These are phyloP conservation scores for Naganishia liquefaciens DNA, from an alignment of 1,284 basidiomycete species.

Conservation along the genomic window DNA sequence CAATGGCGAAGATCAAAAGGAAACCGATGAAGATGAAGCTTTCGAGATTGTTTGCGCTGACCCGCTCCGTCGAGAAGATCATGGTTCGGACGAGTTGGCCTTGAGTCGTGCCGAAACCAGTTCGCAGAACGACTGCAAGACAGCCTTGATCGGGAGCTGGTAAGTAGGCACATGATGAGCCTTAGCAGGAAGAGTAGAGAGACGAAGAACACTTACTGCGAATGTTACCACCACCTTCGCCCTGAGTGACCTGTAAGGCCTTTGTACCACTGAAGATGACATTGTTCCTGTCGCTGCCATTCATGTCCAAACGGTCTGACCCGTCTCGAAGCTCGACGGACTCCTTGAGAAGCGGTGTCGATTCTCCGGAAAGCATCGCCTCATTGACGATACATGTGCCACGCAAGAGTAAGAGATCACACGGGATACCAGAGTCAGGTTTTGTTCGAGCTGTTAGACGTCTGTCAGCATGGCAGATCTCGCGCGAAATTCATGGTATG, in stretches of 20 bases:
- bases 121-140: slow-evolving; percentile 84
- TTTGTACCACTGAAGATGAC: slow-evolving; percentile 93
- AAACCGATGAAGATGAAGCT: slow-evolving; percentile 95
- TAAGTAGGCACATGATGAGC: background rate
- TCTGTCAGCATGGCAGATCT: background rate
- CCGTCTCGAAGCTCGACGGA: slow-evolving; percentile 80
- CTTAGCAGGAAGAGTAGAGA: background rate
- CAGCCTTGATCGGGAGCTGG: slow-evolving; percentile 84
- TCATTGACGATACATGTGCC: slow-evolving; percentile 95
- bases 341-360: slow-evolving; percentile 90
- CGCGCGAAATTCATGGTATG: no score
- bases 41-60: slow-evolving; percentile 90
- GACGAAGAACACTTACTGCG: slow-evolving; percentile 42
- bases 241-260: slow-evolving; percentile 72
- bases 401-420: slow-evolving; percentile 81
- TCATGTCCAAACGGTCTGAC: slow-evolving; percentile 74
- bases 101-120: slow-evolving; percentile 95
- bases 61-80: slow-evolving; percentile 93
- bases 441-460: slow-evolving; percentile 64
- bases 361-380: slow-evolving; percentile 96
- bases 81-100: slow-evolving; percentile 94
- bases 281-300: slow-evolving; percentile 80
- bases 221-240: slow-evolving; percentile 51
- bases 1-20: slow-evolving; percentile 91
- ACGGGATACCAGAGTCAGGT: slow-evolving; percentile 81